Base-by-base conservation (phyloP, 441 rosid genomes). In the Eruca vesicaria region DNA sequence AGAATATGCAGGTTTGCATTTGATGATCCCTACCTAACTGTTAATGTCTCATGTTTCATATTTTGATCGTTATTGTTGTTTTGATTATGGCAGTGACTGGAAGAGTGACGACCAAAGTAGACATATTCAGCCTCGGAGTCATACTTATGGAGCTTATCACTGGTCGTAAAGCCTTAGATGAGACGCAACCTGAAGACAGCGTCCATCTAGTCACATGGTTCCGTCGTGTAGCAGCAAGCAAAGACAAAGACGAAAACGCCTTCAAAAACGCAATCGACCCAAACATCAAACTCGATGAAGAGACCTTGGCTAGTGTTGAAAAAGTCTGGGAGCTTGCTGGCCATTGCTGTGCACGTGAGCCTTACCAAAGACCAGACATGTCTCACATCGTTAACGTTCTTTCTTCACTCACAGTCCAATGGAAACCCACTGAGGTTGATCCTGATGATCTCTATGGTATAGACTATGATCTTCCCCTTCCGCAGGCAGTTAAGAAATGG, bases 301-400 rank as follows among this genome's bases (percentile, higher is more conserved):
- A 87, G 41, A 88, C 92, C 3, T 69, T 89, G 21, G 82, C 88
- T 11, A 90, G 97, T 65, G 41, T 92, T 2, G 94, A 90, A 78
- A 90, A 84, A 1, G 93, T 92, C 2, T 85, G 91, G 9, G 99
- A 94, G 85, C 85, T 94, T 20, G 99, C 99, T 18, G 91, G 98
- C 63, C 96, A 94, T 76, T 95, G 99, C 76, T 83, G 87, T 18
- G 93, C 88, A 4, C 85, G 97, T 81, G 96, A 95, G 75, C 96
- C 99, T 21, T 81, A 86, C 81, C 98, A 92, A 75, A 82, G 99
- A 81, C 99, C 99, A 0, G 98, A 92, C 80, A 92, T 95, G 97
- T 87, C 96, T 66, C 97, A 92, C 57, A 90, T 82, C 0, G 99
- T 95, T 6, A 92, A 89, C 52, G 97, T 91, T 35, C 87, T 95